Conservation (phyloP, 306 rosid species). For the Cajanus cajan region DNA sequence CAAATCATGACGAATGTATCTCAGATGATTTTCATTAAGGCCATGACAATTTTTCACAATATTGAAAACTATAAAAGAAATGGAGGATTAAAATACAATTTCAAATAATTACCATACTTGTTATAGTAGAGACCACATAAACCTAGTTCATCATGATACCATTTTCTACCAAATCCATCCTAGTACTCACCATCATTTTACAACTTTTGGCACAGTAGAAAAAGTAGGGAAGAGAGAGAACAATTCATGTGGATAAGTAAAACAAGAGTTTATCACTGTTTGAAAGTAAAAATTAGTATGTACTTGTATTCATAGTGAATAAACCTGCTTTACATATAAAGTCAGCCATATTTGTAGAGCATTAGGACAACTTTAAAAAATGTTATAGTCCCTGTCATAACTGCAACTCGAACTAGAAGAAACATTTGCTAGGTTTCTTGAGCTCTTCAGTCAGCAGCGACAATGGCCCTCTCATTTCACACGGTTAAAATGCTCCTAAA, state of each 20-base stretch:
- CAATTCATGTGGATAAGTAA: neutral
- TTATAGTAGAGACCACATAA: neutral
- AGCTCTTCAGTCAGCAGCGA: neutral
- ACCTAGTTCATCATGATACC: neutral
- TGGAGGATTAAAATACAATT: neutral
- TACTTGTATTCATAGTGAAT: neutral
- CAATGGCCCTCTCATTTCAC: neutral
- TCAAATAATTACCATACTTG: neutral
- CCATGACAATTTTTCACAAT: neutral
- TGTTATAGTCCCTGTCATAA: neutral
- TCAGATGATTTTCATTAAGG: neutral
- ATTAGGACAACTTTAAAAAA: neutral
- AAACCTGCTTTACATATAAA: neutral
- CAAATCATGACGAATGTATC: neutral
- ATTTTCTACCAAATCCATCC: neutral
- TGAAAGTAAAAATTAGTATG: neutral
- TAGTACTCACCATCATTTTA: neutral
- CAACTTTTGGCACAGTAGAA: neutral
- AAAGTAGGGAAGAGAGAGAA: neutral
- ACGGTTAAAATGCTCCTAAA: neutral
- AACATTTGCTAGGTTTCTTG: neutral
- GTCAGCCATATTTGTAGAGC: neutral
- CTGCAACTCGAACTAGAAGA: neutral
- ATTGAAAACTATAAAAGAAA: neutral
- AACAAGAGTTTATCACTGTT: neutral